phyloP scores from a whole-genome alignment of 2,329 filamentous ascomycete genomes.

The Aschersonia sp. region DNA sequence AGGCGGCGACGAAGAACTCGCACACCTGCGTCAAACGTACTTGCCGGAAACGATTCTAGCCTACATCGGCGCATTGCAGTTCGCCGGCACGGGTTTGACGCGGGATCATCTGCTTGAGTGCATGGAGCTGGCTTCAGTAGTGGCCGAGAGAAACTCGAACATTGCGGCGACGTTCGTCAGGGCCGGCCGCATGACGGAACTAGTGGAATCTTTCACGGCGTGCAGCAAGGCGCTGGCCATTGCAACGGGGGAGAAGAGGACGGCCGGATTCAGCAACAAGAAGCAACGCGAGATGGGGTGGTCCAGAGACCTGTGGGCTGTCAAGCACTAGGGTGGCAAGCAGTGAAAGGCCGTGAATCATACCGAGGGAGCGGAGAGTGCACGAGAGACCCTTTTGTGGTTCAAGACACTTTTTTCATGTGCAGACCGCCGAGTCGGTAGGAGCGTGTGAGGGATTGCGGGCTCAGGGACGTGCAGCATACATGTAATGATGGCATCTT shows the following conservation, averaged over 20 bases:
- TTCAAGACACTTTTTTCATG: too few species aligned
- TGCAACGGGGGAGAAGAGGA: conserved; percentile 38
- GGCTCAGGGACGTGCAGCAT: too few species aligned
- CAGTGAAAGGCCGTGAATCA: too few species aligned
- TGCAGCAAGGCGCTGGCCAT: conserved; percentile 59
- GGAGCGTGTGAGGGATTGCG: too few species aligned
- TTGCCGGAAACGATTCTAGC: conserved; percentile 76
- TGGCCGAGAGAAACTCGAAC: conserved; percentile 58
- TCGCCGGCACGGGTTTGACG: conserved; percentile 58
- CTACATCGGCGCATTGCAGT: conserved; percentile 70
- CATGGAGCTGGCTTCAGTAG: conserved; percentile 68
- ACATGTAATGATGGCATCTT: too few species aligned
- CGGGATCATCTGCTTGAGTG: conserved; percentile 68
- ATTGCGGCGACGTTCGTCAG: conserved; percentile 50
- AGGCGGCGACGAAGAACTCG: conserved; percentile 48
- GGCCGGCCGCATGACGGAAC: conserved; percentile 56
- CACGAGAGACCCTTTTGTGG: too few species aligned
- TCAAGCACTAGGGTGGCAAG: conserved; percentile 19
- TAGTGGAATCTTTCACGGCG: conserved; percentile 62
- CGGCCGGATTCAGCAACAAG: conserved; percentile 35
- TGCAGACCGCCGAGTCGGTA: too few species aligned
- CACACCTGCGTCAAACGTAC: conserved; percentile 58
- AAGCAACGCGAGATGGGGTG: conserved; percentile 48
- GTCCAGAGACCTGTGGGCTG: conserved; percentile 48
- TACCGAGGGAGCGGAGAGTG: too few species aligned